phyloP scores from a whole-genome alignment of 306 rosid species.

The Vigna reflexopilosa region DNA sequence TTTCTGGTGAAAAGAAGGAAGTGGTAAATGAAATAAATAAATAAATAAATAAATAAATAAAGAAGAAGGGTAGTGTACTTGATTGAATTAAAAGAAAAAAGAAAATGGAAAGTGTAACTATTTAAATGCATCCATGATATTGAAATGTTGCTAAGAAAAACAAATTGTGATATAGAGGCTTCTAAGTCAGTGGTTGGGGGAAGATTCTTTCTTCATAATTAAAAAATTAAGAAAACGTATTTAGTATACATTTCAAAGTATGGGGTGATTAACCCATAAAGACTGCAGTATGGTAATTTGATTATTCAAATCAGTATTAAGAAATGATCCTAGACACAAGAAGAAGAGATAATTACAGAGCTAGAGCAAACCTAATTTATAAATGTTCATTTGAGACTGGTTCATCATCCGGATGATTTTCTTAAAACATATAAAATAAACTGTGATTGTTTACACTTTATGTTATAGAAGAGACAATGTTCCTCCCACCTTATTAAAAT shows the following conservation, averaged over 20 bases:
- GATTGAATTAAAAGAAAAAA: too few relatives aligned
- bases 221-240: neutral
- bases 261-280: constrained; percentile 13
- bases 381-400: neutral
- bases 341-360: neutral
- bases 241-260: neutral
- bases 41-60: too few relatives aligned
- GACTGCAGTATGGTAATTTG: constrained; percentile 20
- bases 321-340: constrained; percentile 16
- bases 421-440: neutral
- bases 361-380: neutral
- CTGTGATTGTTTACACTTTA: constrained; percentile 35
- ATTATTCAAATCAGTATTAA: neutral
- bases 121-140: too few relatives aligned
- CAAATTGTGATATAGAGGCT: too few relatives aligned
- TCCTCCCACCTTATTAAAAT: constrained; percentile 35
- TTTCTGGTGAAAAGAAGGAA: too few relatives aligned
- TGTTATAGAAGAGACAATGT: constrained; percentile 32
- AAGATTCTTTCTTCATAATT: neutral
- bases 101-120: too few relatives aligned
- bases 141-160: too few relatives aligned
- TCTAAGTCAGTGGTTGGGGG: neutral
- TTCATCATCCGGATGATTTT: constrained; percentile 23
- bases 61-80: too few relatives aligned
- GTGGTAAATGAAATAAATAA: too few relatives aligned